Conservation (phyloP, 768 basidiomycete species). For the Piloderma croceum region DNA sequence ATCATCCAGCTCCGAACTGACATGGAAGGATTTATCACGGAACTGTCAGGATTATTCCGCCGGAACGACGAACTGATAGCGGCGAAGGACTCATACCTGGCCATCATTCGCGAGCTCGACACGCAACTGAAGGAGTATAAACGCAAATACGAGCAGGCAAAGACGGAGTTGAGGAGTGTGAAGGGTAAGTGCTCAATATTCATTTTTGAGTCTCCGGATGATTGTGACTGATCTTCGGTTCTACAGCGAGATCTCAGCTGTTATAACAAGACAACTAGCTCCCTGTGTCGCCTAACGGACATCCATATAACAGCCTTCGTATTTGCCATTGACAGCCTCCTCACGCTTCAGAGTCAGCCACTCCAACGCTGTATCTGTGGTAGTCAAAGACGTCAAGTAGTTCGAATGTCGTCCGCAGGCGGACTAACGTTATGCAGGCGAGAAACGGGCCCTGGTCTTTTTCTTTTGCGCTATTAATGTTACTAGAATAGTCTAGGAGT, state of each 20-base stretch:
- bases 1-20: conserved; percentile 79
- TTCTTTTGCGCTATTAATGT: too few relatives aligned
- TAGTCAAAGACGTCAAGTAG: conserved; percentile 78
- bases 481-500: too few relatives aligned
- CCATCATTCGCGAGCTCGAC: conserved; percentile 73
- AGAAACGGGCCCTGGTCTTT: conserved; percentile 56
- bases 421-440: conserved; percentile 58
- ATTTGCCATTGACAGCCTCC: conserved; percentile 79
- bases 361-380: conserved; percentile 78
- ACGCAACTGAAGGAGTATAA: conserved; percentile 86
- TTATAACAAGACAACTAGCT: conserved; percentile 87
- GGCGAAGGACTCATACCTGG: conserved; percentile 78
- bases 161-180: conserved; percentile 89
- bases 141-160: conserved; percentile 89
- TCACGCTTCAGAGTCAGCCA: conserved; percentile 82
- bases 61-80: conserved; percentile 88
- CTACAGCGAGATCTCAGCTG: conserved; percentile 84
- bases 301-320: conserved; percentile 90
- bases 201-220: conserved; percentile 1
- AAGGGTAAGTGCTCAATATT: conserved; percentile 65
- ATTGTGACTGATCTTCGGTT: conserved; percentile 6
- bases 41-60: conserved; percentile 73
- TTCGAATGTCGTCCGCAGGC: conserved; percentile 65
- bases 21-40: conserved; percentile 73
- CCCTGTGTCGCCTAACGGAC: conserved; percentile 86